A percentile compares a stretch with the other conserved stretches of the same genome.
These are phyloP conservation scores for Macadamia tetraphylla DNA, from an alignment of 164 flowering plant genomes.

Conservation along the genomic window DNA sequence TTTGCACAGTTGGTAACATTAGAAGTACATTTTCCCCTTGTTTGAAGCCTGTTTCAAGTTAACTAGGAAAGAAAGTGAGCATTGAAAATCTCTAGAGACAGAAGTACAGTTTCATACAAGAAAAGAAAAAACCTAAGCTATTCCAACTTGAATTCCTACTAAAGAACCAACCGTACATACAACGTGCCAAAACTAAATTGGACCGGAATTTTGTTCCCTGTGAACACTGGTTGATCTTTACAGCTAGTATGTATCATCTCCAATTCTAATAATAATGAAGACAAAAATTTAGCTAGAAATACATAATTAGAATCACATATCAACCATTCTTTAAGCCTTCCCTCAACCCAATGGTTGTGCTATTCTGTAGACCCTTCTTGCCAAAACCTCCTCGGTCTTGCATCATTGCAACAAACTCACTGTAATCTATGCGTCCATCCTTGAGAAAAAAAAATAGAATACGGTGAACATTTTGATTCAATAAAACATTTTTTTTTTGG, in stretches of 20 bases:
- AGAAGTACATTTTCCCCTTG: too few species aligned
- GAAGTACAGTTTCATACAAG: background rate
- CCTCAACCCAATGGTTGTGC: conserved; percentile 13
- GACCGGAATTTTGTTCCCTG: background rate
- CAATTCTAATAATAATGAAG: background rate
- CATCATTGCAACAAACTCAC: conserved; percentile 79
- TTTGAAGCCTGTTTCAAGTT: too few species aligned
- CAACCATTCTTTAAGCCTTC: conserved; percentile 16
- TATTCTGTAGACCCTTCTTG: conserved; percentile 16
- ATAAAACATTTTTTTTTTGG: too few species aligned
- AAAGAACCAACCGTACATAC: background rate
- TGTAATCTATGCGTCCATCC: conserved; percentile 83
- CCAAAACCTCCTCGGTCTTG: conserved; percentile 40
- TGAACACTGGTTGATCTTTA: background rate
- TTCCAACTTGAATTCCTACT: background rate
- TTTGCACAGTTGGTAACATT: too few species aligned
- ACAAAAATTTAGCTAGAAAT: background rate
- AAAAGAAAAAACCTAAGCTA: background rate
- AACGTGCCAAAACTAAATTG: background rate
- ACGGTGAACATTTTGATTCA: background rate
- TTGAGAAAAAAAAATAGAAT: conserved; percentile 16
- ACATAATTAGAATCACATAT: background rate
- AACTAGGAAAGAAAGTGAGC: too few species aligned
- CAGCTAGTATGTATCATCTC: background rate
- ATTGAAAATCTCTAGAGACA: too few species aligned